Conservation (phyloP, 2,329 filamentous ascomycete genomes). For the Ambrosiella beaveri region DNA sequence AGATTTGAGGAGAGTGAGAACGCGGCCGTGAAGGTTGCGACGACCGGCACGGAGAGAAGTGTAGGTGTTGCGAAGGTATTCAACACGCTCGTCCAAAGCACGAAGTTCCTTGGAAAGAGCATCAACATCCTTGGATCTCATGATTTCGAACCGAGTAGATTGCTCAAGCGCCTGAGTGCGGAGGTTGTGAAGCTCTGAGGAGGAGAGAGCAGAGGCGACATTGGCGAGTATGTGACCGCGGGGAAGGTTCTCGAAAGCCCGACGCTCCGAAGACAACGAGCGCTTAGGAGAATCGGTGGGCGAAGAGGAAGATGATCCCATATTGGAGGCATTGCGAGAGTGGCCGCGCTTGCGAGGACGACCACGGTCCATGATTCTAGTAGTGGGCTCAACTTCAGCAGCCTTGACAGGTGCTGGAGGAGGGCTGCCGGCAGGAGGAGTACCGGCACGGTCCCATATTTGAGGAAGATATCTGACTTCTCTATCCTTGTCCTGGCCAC, state of each 20-base stretch:
- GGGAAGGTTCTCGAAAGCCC: conserved; percentile 44
- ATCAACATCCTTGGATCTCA: conserved; percentile 44
- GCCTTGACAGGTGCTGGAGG: neutral
- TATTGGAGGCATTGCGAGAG: conserved; percentile 21
- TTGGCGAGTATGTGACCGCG: conserved; percentile 37
- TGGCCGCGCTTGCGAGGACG: conserved; percentile 39
- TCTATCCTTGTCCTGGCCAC: neutral
- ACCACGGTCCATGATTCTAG: conserved; percentile 44
- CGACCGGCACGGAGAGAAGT: conserved; percentile 57
- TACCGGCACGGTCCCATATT: conserved; percentile 1
- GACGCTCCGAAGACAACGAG: conserved; percentile 33
- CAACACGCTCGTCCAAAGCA: conserved; percentile 58
- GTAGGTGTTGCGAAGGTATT: conserved; percentile 63
- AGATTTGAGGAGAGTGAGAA: conserved; percentile 59
- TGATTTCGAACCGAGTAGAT: conserved; percentile 46
- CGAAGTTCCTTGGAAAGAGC: conserved; percentile 55
- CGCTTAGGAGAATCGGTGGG: conserved; percentile 24
- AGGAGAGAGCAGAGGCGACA: conserved; percentile 30
- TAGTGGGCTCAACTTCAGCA: conserved; percentile 36
- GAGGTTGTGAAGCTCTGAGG: conserved; percentile 32
- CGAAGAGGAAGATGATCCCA: conserved; percentile 12
- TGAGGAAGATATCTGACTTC: neutral
- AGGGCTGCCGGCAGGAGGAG: conserved; percentile 1
- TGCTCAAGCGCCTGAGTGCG: conserved; percentile 45
- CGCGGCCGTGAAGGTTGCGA: conserved; percentile 57